phyloP scores from a whole-genome alignment of 2,329 filamentous ascomycete genomes.

The Pseudocercospora macadamiae region DNA sequence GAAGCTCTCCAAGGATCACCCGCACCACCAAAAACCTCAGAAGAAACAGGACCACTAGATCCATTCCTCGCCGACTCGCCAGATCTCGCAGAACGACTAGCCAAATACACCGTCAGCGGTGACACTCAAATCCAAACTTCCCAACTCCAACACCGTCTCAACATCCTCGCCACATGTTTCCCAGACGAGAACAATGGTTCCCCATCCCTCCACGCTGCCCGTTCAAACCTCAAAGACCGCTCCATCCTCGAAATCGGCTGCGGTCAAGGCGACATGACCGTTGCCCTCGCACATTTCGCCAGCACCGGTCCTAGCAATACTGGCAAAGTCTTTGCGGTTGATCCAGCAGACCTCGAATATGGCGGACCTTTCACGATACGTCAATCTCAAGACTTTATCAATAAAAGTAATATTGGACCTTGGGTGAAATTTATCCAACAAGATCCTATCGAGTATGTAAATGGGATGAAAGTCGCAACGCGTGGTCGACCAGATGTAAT shows the following conservation, averaged over 20 bases:
- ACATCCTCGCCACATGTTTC: conserved; percentile 12
- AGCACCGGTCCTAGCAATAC: conserved; percentile 47
- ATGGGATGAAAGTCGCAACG: background rate
- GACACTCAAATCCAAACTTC: background rate
- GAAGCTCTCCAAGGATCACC: conserved; percentile 2
- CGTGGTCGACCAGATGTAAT: conserved; percentile 7
- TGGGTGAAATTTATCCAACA: conserved; percentile 14
- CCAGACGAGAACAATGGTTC: background rate
- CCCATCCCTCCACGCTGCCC: background rate
- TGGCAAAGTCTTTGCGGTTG: conserved; percentile 11
- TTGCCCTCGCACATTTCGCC: conserved; percentile 52
- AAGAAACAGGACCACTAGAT: background rate
- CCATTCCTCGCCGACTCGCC: background rate
- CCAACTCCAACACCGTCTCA: conserved; percentile 12
- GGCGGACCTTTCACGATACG: conserved; percentile 16
- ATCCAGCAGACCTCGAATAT: conserved; percentile 17
- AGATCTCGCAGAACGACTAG: background rate
- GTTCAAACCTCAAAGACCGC: conserved; percentile 35
- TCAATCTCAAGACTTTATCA: conserved; percentile 11
- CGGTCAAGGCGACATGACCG: conserved; percentile 62
- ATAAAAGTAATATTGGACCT: background rate
- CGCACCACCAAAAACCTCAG: background rate
- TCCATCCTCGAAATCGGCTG: conserved; percentile 62
- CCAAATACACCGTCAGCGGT: background rate
- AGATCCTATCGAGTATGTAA: conserved; percentile 11